A percentile compares a stretch with the other conserved stretches of the same genome.
These are phyloP conservation scores for Bryoglossum gracile DNA, from an alignment of 495 filamentous ascomycete species.

Conservation along the genomic window DNA sequence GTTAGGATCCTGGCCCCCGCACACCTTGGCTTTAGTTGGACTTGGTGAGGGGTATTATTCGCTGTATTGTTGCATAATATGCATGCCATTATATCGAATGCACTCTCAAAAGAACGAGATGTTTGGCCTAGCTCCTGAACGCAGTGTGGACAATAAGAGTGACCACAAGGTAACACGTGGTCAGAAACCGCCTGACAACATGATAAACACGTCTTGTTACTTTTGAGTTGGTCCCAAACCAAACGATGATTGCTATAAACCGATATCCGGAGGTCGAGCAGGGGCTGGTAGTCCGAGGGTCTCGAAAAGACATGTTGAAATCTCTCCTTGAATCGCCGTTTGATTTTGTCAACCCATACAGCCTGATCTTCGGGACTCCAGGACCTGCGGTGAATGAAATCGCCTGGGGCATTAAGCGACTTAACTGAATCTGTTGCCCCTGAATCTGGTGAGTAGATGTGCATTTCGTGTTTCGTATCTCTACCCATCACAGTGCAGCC, in stretches of 20 bases:
- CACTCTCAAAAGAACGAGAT: neutral
- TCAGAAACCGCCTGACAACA: conserved; percentile 44
- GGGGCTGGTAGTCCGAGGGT: neutral
- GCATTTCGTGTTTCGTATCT: neutral
- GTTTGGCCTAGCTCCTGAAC: conserved; percentile 14
- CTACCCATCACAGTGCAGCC: neutral
- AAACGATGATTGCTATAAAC: neutral
- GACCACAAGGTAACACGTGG: conserved; percentile 47
- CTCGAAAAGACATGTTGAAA: neutral
- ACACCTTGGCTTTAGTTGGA: conserved; percentile 32
- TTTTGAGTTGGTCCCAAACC: neutral
- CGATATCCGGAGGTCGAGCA: neutral
- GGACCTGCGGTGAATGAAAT: neutral
- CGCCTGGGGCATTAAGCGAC: neutral
- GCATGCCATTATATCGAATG: neutral
- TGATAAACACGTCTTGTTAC: conserved; percentile 36
- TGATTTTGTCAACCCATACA: neutral
- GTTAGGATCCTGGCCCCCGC: neutral
- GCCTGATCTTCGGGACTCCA: neutral
- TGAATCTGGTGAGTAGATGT: neutral
- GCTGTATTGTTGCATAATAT: neutral
- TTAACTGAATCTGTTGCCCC: neutral
- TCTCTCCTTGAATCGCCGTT: neutral
- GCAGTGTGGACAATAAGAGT: conserved; percentile 45
- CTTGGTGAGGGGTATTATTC: conserved; percentile 28